Evolutionary conservation across 768 basidiomycete genomes (phyloP), one percentile per base, ranked within the genome.

Genomic region (Tephrocybe rancida): DNA sequence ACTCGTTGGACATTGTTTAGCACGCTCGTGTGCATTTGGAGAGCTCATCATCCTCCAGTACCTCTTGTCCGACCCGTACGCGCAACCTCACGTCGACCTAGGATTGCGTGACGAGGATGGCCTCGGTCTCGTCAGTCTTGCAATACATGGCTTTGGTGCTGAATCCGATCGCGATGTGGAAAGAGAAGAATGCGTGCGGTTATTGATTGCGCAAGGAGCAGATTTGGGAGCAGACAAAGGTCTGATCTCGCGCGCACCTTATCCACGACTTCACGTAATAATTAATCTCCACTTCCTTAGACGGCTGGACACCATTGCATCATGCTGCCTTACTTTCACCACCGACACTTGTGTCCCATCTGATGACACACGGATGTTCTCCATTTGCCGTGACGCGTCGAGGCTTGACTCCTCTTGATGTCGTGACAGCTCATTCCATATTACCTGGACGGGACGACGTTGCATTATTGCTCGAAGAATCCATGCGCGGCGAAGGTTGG

Each of bases 271-370:
- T 27, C 37, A 3, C 22, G 42, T 21, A 27, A 27, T 61, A 16
- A 49, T 18, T 34, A 7, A 34, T 9, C 39, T 55, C 32, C 18
- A 54, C 57, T 29, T 43, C 56, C 42, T 52, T 61, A 97, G 95
- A 84, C 55, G 95, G 96, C 29, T 98, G 97, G 97, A 94, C 92
- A 9, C 86, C 95, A 3, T 77, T 99, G 11, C 96, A 98, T 64
- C 88, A 96, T 72, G 93, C 96, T 7, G 90, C 90, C 7, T 72
- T 98, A 47, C 75, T 92, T 32, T 86, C 92, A 11, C 94, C 96
- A 27, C 91, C 95, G 2, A 95, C 95, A 2, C 75, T 98, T 19
- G 82, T 98, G 19, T 93, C 95, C 0, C 88, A 93, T 76, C 78
- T 99, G 21, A 87, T 98, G 73, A 96, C 92, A 10, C 90, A 93